These are phyloP conservation scores for Ambrosia artemisiifolia DNA, from an alignment of 129 eudicot genomes.

Conservation along the genomic window DNA sequence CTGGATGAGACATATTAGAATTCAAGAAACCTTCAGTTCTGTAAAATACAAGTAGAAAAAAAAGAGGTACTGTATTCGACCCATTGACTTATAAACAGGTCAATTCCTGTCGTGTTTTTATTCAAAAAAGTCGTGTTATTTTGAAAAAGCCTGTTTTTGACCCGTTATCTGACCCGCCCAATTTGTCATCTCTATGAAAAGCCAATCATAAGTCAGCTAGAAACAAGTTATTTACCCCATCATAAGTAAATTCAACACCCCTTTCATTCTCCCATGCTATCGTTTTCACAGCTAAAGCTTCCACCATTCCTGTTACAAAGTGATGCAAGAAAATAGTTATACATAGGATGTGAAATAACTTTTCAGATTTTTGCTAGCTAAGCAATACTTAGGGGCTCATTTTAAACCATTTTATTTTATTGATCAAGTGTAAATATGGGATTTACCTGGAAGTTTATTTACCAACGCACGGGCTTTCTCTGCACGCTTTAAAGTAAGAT, in stretches of 20 bases:
- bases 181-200: background rate
- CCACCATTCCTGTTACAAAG: constrained; percentile 72
- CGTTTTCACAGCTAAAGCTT: constrained; percentile 56
- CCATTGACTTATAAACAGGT: background rate
- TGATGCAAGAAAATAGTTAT: constrained; percentile 1
- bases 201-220: background rate
- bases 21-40: background rate
- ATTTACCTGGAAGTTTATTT: constrained; percentile 80
- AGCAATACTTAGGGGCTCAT: background rate
- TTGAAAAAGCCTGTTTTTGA: background rate
- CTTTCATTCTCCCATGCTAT: constrained; percentile 78
- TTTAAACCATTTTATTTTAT: background rate
- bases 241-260: constrained; percentile 67
- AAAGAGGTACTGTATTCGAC: background rate
- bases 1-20: constrained; percentile 34
- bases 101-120: background rate
- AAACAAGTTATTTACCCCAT: constrained; percentile 61
- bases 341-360: background rate
- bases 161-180: background rate
- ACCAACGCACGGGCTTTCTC: constrained; percentile 91
- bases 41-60: background rate
- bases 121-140: background rate
- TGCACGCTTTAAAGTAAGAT: constrained; percentile 86
- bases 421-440: background rate
- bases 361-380: background rate